phyloP scores from a whole-genome alignment of 352 stramenopile species.

The Pythium rishiriense region DNA sequence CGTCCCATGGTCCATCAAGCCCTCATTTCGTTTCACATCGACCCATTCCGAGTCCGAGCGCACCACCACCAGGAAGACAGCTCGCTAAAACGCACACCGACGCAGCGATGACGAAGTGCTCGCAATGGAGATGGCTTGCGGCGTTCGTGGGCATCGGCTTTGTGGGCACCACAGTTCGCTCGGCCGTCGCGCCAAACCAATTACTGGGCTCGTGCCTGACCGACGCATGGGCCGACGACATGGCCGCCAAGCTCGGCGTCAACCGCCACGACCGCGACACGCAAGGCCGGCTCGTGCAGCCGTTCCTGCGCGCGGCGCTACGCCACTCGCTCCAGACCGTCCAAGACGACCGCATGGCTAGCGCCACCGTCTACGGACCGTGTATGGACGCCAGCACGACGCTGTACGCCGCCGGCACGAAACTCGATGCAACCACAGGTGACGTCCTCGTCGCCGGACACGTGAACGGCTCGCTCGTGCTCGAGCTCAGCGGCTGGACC shows the following conservation, averaged over 20 bases:
- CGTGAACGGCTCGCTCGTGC: conserved; percentile 31
- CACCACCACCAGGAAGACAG: no score
- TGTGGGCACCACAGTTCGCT: no score
- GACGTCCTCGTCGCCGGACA: conserved; percentile 11
- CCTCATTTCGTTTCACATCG: no score
- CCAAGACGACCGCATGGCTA: conserved; percentile 29
- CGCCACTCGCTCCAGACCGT: conserved; percentile 33
- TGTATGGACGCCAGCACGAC: conserved; percentile 7
- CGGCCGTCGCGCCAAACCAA: conserved; percentile 13
- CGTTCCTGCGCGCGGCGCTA: conserved; percentile 43
- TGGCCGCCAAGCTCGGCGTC: conserved; percentile 28
- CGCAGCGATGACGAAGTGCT: no score
- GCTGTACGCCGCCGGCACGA: conserved; percentile 29
- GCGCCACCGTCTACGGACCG: conserved; percentile 11
- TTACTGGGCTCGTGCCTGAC: conserved; percentile 52
- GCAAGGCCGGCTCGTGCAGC: conserved; percentile 32
- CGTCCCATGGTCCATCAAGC: no score
- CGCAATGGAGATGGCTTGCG: no score
- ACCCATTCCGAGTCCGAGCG: no score
- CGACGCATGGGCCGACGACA: conserved; percentile 33
- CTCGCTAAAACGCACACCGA: no score
- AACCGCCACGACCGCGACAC: conserved; percentile 28
- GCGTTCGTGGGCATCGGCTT: no score
- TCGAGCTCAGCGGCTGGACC: conserved; percentile 42
- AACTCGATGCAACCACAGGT: conserved; percentile 17